These are phyloP conservation scores for Dryadomyces quercus-mongolicae DNA, from an alignment of 2,329 filamentous ascomycete genomes.

Conservation along the genomic window DNA sequence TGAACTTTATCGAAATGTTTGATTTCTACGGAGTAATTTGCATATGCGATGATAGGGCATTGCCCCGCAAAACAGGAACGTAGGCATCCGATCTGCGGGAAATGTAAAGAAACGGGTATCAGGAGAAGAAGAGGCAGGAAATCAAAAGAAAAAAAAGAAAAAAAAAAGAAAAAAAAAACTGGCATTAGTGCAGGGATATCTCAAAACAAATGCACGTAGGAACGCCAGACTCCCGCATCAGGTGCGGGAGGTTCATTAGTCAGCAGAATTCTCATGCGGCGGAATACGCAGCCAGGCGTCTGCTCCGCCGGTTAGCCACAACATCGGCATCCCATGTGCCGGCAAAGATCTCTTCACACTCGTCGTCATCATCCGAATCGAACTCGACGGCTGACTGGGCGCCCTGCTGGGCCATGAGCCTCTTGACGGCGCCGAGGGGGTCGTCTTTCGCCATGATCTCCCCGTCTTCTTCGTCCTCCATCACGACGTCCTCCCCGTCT, in stretches of 20 bases:
- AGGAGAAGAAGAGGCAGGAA: conserved; percentile 1
- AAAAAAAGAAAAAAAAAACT: conserved; percentile 1
- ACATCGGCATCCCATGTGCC: conserved; percentile 47
- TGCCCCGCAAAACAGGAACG: not conserved
- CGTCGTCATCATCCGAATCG: conserved; percentile 53
- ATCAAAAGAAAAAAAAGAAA: conserved; percentile 4
- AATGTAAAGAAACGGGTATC: not conserved
- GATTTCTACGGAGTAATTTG: too few species aligned
- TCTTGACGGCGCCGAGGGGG: not conserved
- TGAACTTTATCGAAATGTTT: too few species aligned
- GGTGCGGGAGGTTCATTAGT: conserved; percentile 12
- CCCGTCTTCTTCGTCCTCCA: not conserved
- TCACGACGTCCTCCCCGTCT: not conserved
- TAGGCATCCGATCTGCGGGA: not conserved
- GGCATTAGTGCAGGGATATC: not conserved
- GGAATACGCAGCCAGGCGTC: conserved; percentile 4
- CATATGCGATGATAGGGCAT: not conserved
- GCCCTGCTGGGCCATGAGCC: conserved; percentile 30
- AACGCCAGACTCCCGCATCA: not conserved
- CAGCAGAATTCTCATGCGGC: not conserved
- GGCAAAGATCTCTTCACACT: conserved; percentile 53
- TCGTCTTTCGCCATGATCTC: not conserved
- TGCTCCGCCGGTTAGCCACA: conserved; percentile 33
- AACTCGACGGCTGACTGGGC: conserved; percentile 29
- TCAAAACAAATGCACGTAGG: not conserved